Evolutionary conservation across 2,329 filamentous ascomycete species (phyloP).

Genomic region (Cladosporium sp.): DNA sequence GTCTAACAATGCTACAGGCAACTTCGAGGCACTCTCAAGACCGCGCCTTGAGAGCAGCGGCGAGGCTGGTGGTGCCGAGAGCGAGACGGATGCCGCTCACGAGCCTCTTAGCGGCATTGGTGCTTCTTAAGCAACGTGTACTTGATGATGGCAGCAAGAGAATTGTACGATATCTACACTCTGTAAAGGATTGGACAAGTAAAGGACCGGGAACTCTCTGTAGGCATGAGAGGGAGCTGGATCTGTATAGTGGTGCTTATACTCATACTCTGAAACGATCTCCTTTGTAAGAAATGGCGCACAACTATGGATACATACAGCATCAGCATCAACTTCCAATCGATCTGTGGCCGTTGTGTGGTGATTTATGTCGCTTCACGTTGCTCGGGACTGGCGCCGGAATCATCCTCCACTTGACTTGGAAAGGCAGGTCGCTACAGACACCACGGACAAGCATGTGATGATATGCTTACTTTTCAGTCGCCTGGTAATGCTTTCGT

Average conservation of each 20-base stretch:
- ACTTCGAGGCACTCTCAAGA: constrained; percentile 46
- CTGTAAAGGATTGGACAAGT: neutral
- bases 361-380: too few species aligned
- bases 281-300: neutral
- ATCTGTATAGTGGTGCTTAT: constrained; percentile 5
- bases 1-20: constrained; percentile 32
- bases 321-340: too few species aligned
- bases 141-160: neutral
- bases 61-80: constrained; percentile 16
- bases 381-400: too few species aligned
- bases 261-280: constrained; percentile 7
- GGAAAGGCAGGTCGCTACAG: too few species aligned
- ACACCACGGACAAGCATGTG: too few species aligned
- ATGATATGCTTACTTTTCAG: too few species aligned
- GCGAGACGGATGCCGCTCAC: constrained; percentile 23
- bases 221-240: neutral
- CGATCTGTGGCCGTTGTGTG: too few species aligned
- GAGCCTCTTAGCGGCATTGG: constrained; percentile 29
- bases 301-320: neutral
- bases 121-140: constrained; percentile 15
- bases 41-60: constrained; percentile 20
- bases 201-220: neutral
- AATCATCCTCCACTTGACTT: too few species aligned
- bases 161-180: neutral
- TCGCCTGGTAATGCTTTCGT: too few species aligned